Conservation (phyloP, 768 basidiomycete species). For the Obba rivulosa region DNA sequence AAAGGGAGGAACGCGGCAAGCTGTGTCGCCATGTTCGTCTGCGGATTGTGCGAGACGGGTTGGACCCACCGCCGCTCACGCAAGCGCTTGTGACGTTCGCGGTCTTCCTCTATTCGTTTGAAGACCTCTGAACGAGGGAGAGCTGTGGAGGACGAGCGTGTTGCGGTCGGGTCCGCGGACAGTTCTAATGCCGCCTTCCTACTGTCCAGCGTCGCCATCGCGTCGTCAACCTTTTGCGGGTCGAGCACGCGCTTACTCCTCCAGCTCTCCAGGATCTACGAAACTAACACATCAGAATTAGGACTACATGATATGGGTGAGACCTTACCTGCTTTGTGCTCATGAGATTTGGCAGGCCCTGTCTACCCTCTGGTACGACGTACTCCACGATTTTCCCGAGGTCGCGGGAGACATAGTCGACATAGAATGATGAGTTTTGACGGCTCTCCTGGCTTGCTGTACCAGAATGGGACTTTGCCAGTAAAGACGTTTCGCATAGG, state of each 20-base stretch:
- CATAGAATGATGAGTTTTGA: constrained; percentile 52
- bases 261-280: constrained; percentile 89
- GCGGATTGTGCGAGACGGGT: constrained; percentile 51
- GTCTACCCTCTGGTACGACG: constrained; percentile 86
- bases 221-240: constrained; percentile 70
- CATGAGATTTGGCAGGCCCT: constrained; percentile 81
- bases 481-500: constrained; percentile 72
- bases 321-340: constrained; percentile 76
- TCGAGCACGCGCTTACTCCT: constrained; percentile 80
- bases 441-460: constrained; percentile 33
- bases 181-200: constrained; percentile 28
- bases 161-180: constrained; percentile 12
- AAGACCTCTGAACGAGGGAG: constrained; percentile 58
- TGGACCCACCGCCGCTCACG: constrained; percentile 93
- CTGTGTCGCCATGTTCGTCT: constrained; percentile 34
- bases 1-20: constrained; percentile 60
- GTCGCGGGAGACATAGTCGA: constrained; percentile 75
- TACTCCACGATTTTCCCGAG: constrained; percentile 70
- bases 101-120: constrained; percentile 86
- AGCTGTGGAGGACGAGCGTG: constrained; percentile 17
- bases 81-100: constrained; percentile 87
- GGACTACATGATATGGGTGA: no score
- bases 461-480: constrained; percentile 55
- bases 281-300: background rate
- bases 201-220: constrained; percentile 48